Conservation (phyloP, 2,329 filamentous ascomycete genomes). For the Cordyceps pruinosa region DNA sequence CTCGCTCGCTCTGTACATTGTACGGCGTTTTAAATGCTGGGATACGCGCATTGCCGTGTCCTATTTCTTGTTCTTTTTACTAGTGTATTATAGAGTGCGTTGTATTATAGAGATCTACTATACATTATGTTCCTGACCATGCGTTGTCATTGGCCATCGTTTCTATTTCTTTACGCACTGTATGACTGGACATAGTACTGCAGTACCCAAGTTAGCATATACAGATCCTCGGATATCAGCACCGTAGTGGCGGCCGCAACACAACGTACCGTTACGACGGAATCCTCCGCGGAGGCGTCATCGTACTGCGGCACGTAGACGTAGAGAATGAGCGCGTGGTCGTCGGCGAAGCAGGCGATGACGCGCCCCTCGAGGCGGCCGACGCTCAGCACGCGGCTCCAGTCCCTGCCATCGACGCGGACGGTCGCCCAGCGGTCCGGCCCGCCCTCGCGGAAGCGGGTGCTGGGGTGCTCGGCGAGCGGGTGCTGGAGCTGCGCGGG, state of each 20-base stretch:
- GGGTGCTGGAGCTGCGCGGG: conserved; percentile 65
- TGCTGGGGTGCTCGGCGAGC: conserved; percentile 74
- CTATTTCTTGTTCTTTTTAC: conserved; percentile 1
- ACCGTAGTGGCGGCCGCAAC: no score
- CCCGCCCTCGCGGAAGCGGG: conserved; percentile 66
- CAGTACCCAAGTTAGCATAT: conserved; percentile 17
- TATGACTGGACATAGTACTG: conserved; percentile 41
- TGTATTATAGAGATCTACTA: conserved; percentile 12
- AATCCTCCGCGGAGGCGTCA: conserved; percentile 57
- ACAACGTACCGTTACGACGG: conserved; percentile 63
- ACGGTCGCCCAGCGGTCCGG: conserved; percentile 85
- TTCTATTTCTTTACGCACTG: conserved; percentile 19
- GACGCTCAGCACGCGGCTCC: conserved; percentile 89
- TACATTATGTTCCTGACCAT: conserved; percentile 9
- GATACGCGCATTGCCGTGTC: not conserved
- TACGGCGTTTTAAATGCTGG: conserved; percentile 4
- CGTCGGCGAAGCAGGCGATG: conserved; percentile 82
- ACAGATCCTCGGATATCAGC: no score
- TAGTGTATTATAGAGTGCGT: conserved; percentile 7
- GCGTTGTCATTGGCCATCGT: not conserved
- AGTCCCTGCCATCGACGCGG: conserved; percentile 86
- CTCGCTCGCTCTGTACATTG: not conserved
- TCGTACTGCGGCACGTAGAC: conserved; percentile 72
- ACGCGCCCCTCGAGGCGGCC: conserved; percentile 83
- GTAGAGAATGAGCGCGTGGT: conserved; percentile 74